Percentiles rank a stretch among this genome's conserved stretches.
Evolutionary conservation across 768 basidiomycete genomes (phyloP).

Genomic region (Termitomyces sp.): DNA sequence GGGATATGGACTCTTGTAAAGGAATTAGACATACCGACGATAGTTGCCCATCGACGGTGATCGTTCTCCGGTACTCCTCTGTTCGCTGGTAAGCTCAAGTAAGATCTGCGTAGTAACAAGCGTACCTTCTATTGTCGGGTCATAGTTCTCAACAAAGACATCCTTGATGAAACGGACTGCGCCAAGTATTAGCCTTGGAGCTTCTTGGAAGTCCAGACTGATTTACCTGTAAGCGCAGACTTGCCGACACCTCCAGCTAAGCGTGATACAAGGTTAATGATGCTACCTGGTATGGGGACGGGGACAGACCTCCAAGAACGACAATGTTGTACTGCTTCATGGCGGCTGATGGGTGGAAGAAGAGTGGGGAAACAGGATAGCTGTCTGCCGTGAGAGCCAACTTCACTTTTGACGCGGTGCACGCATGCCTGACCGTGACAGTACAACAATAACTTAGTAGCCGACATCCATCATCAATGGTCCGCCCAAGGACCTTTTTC

Average conservation of each 20-base stretch:
- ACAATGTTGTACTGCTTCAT: slow-evolving; percentile 77
- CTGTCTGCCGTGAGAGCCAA: slow-evolving; percentile 15
- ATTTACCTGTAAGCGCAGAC: slow-evolving; percentile 66
- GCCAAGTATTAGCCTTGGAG: slow-evolving; percentile 1
- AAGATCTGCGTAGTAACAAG: background rate
- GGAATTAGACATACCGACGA: slow-evolving; percentile 44
- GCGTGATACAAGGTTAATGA: slow-evolving; percentile 6
- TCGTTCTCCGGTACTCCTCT: slow-evolving; percentile 69
- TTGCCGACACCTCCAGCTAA: slow-evolving; percentile 87
- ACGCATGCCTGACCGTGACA: background rate
- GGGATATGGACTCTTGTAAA: background rate
- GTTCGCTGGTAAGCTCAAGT: slow-evolving; percentile 7
- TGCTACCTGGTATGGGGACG: background rate
- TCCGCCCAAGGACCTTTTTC: slow-evolving; percentile 61
- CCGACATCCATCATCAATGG: slow-evolving; percentile 30
- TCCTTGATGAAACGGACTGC: slow-evolving; percentile 68
- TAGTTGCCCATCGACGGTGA: slow-evolving; percentile 62
- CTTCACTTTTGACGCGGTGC: slow-evolving; percentile 1
- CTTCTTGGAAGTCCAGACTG: background rate
- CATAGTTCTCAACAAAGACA: slow-evolving; percentile 71
- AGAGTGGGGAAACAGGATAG: slow-evolving; percentile 7
- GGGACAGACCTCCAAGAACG: slow-evolving; percentile 66
- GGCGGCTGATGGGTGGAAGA: background rate
- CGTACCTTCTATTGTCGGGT: slow-evolving; percentile 81
- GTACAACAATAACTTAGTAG: slow-evolving; percentile 6